Base-by-base conservation (phyloP, 2,329 filamentous ascomycete species). In the Pseudocercospora macadamiae region DNA sequence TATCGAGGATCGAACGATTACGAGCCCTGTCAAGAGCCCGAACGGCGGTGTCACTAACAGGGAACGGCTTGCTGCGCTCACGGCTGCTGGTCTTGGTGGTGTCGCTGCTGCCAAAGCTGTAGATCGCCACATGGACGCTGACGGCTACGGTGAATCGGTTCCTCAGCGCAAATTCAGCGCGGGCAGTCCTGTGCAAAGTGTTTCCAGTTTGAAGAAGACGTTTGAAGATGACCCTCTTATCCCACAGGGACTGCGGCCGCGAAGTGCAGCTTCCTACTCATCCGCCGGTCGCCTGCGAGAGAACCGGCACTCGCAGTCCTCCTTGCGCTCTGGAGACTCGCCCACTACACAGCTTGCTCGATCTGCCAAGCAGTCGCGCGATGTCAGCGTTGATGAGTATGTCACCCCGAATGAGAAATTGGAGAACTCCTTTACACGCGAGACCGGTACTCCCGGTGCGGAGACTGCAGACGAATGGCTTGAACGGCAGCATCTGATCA, bases 151-250 rank as follows among this genome's bases (percentile, higher is more conserved):
- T n/a, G 56, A 63, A 8, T 37, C 36, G 19, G 59, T 55, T 7
- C 53, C 54, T 7, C 62, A 60, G 16, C 67, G 66, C 14, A 64
- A 66, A 19, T 60, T 68, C 32, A 60, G 66, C 58, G 54, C 32
- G 18, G 58, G 58, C 49, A 97, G 93, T 71, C 93, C 93, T 0
- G 93, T 96, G 60, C 93, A 95, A 66, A 97, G 93, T 68, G 90
- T 96, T 14, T 93, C 91, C 9, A 95, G 93, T 62, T 60, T 73
- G 26, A 69, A 68, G 45, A 68, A 70, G 55, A 67, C 66, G 14
- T 93, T 92, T 68, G 69, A 92, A 68, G 85, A 86, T 47, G 69
- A 71, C 32, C 68, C 71, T 14, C 66, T 75, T 9, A 63, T 73
- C 1, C 72, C 73, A 7, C 61, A 65, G 25, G 71, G 67, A 2